Conservation (phyloP, 352 stramenopile genomes). For the Globisporangium echinulatum region DNA sequence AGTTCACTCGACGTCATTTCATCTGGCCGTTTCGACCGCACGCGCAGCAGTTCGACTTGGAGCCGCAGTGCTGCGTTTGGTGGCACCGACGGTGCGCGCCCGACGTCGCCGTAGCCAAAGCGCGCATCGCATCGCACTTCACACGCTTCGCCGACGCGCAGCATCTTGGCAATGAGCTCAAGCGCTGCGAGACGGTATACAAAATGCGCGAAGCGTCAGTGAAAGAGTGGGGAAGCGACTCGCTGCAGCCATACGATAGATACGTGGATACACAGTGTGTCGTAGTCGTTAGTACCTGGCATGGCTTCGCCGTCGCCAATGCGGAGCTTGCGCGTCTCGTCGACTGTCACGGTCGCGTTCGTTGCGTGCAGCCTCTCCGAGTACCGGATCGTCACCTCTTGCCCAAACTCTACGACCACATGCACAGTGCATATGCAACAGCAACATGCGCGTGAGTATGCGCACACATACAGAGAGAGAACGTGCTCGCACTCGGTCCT, state of each 20-base stretch:
- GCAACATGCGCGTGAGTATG: no score
- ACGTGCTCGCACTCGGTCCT: no score
- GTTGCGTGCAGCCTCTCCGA: constrained; percentile 47
- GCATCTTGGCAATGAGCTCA: constrained; percentile 73
- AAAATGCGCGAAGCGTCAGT: no score
- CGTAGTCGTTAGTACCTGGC: constrained; percentile 33
- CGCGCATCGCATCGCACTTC: constrained; percentile 70
- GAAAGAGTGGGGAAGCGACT: no score
- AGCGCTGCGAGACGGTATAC: constrained; percentile 25
- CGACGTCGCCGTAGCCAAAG: constrained; percentile 72
- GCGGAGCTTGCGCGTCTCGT: constrained; percentile 65
- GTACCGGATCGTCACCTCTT: constrained; percentile 73
- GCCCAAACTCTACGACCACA: constrained; percentile 52
- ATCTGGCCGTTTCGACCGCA: constrained; percentile 58
- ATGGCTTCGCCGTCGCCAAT: constrained; percentile 79
- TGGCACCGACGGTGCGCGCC: constrained; percentile 37
- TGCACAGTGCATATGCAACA: not conserved
- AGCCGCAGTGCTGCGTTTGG: constrained; percentile 47
- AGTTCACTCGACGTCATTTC: constrained; percentile 75
- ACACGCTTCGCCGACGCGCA: constrained; percentile 63
- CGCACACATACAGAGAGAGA: no score
- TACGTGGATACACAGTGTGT: not conserved
- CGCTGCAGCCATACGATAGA: no score
- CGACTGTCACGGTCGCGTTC: constrained; percentile 26
- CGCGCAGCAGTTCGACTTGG: constrained; percentile 46